These are phyloP conservation scores for Candida sanyiensis DNA, from an alignment of 805 yeast species.

Conservation along the genomic window DNA sequence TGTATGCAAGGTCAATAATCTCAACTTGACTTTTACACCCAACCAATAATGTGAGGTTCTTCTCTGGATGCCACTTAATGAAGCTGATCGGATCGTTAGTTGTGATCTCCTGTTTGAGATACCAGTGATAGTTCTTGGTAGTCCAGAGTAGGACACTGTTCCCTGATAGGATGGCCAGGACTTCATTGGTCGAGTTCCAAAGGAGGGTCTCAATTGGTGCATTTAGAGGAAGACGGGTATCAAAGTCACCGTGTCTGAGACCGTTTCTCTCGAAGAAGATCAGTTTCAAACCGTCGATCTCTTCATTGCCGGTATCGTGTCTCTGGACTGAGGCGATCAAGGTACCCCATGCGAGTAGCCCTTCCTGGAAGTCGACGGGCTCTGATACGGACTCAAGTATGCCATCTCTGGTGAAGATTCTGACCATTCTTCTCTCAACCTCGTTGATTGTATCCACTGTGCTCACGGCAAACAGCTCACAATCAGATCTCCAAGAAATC, in stretches of 20 bases:
- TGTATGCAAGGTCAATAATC: slow-evolving; percentile 62
- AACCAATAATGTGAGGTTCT: slow-evolving; percentile 67
- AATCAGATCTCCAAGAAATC: slow-evolving; percentile 95
- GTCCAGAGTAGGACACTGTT: slow-evolving; percentile 84
- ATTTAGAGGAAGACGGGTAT: slow-evolving; percentile 52
- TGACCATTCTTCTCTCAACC: slow-evolving; percentile 61
- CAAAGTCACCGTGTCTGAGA: slow-evolving; percentile 80
- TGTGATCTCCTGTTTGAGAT: slow-evolving; percentile 72
- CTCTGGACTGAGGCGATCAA: slow-evolving; percentile 79
- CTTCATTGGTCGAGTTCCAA: slow-evolving; percentile 82
- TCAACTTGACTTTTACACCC: slow-evolving; percentile 50
- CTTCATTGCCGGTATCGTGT: slow-evolving; percentile 37
- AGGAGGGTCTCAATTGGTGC: slow-evolving; percentile 46
- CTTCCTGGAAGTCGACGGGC: slow-evolving; percentile 80
- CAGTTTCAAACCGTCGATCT: slow-evolving; percentile 42
- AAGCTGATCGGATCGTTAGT: slow-evolving; percentile 29
- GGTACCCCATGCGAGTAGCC: slow-evolving; percentile 80
- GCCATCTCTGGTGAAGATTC: slow-evolving; percentile 81
- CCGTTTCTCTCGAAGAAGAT: slow-evolving; percentile 93
- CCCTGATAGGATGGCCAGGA: slow-evolving; percentile 60
- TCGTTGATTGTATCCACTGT: slow-evolving; percentile 41
- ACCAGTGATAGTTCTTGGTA: slow-evolving; percentile 92
- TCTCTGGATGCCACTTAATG: slow-evolving; percentile 84
- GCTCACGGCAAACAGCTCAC: slow-evolving; percentile 71
- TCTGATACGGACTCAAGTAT: slow-evolving; percentile 76